Conservation (phyloP, 2,329 filamentous ascomycete species). For the Apiospora saccharicola region DNA sequence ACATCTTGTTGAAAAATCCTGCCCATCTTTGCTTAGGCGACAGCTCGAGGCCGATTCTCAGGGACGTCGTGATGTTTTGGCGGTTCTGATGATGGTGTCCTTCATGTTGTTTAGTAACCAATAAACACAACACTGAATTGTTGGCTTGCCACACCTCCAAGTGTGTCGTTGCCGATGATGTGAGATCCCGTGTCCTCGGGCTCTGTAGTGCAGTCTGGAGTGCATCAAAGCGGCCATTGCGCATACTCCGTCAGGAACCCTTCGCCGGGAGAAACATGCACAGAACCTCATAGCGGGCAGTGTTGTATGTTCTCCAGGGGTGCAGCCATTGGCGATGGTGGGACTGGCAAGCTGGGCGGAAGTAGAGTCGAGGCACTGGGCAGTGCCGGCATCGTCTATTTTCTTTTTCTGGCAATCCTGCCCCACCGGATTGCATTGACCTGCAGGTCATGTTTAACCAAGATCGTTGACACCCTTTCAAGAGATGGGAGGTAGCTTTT, state of each 20-base stretch:
- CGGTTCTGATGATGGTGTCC: not conserved
- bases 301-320: not conserved
- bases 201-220: not conserved
- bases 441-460: slow-evolving; percentile 11
- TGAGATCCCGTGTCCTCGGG: slow-evolving; percentile 15
- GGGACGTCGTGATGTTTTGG: not conserved
- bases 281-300: not conserved
- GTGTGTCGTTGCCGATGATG: not conserved
- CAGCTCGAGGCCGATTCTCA: not conserved
- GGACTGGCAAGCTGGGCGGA: not conserved
- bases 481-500: not conserved
- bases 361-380: not conserved
- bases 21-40: not conserved
- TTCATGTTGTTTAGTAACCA: not conserved
- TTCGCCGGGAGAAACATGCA: not conserved
- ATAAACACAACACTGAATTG: not conserved
- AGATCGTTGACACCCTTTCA: slow-evolving; percentile 14
- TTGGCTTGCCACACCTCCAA: not conserved
- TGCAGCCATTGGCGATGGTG: not conserved
- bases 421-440: slow-evolving; percentile 5
- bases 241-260: not conserved
- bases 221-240: slow-evolving; percentile 12
- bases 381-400: not conserved
- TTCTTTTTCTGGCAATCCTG: slow-evolving; percentile 3
- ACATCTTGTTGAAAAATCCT: not conserved